These are phyloP conservation scores for Mucor piriformis DNA, from an alignment of 371 early-diverging fungal genomes.

Conservation along the genomic window DNA sequence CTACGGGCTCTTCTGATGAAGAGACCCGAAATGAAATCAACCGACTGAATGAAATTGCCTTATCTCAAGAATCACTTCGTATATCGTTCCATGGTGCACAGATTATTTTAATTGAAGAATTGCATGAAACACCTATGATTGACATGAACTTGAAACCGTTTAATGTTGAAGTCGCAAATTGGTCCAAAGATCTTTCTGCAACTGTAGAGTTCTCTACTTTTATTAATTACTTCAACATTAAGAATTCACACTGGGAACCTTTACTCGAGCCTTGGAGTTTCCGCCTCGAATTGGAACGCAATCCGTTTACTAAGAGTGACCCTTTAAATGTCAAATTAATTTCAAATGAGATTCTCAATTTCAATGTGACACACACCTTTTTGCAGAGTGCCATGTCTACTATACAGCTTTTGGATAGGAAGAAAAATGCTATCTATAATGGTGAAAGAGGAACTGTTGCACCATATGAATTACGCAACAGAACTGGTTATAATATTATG, in stretches of 20 bases:
- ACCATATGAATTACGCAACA: constrained; percentile 87
- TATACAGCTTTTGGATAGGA: constrained; percentile 53
- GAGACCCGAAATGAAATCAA: constrained; percentile 8
- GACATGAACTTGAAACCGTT: constrained; percentile 83
- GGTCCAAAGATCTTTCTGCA: constrained; percentile 81
- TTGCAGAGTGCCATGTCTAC: constrained; percentile 81
- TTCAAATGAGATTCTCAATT: constrained; percentile 80
- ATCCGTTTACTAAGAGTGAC: constrained; percentile 20
- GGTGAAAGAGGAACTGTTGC: constrained; percentile 56
- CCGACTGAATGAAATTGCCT: constrained; percentile 7
- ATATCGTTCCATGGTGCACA: constrained; percentile 76
- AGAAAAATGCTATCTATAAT: constrained; percentile 32
- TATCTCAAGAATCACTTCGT: constrained; percentile 49
- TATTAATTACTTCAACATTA: constrained; percentile 92
- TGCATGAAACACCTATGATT: constrained; percentile 89
- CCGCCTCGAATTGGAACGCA: constrained; percentile 48
- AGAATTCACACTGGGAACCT: constrained; percentile 98
- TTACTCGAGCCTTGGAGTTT: constrained; percentile 91
- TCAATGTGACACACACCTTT: constrained; percentile 87
- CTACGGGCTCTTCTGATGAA: background rate
- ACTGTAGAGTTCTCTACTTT: constrained; percentile 72
- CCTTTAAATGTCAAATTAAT: constrained; percentile 62
- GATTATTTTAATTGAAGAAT: constrained; percentile 89
- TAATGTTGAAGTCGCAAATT: constrained; percentile 80
- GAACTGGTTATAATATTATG: constrained; percentile 87